Conservation (phyloP, 441 rosid genomes). For the Jatropha podagrica region DNA sequence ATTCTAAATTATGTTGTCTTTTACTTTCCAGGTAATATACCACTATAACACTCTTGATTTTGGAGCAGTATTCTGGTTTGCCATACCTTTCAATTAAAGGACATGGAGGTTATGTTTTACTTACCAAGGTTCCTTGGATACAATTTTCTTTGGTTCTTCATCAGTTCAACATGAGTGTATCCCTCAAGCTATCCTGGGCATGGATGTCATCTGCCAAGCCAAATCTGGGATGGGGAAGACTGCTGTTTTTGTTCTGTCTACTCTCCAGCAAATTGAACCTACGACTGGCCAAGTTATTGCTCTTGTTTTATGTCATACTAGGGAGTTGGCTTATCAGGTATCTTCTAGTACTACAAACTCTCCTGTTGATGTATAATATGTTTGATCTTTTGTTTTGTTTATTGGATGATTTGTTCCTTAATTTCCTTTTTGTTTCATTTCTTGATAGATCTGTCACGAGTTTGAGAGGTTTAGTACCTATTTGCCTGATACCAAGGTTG, state of each 20-base stretch:
- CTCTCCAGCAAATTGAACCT: conserved; percentile 93
- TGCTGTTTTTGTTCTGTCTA: conserved; percentile 89
- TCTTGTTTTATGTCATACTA: conserved; percentile 90
- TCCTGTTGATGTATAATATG: background rate
- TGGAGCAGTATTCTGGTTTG: conserved; percentile 61
- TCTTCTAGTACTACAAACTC: background rate
- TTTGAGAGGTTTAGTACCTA: conserved; percentile 96
- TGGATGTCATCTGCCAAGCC: conserved; percentile 99
- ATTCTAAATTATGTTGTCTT: background rate
- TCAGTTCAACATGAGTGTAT: conserved; percentile 99
- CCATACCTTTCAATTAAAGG: conserved; percentile 67
- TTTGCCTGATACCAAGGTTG: conserved; percentile 84
- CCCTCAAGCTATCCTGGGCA: conserved; percentile 98
- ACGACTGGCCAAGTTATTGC: conserved; percentile 93
- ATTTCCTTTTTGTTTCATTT: background rate
- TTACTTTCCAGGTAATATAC: conserved; percentile 65
- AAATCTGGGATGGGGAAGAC: conserved; percentile 99
- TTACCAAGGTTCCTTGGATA: conserved; percentile 65
- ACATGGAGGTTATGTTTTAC: conserved; percentile 67
- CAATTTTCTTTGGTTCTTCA: conserved; percentile 84
- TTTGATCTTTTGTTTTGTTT: background rate
- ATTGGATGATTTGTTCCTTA: background rate
- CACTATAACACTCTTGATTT: conserved; percentile 58
- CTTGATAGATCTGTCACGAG: conserved; percentile 86
- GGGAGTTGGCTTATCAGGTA: conserved; percentile 98